Evolutionary conservation across 768 basidiomycete species (phyloP), one percentile per base, ranked within the genome.

Genomic region (Russula dissimulans): DNA sequence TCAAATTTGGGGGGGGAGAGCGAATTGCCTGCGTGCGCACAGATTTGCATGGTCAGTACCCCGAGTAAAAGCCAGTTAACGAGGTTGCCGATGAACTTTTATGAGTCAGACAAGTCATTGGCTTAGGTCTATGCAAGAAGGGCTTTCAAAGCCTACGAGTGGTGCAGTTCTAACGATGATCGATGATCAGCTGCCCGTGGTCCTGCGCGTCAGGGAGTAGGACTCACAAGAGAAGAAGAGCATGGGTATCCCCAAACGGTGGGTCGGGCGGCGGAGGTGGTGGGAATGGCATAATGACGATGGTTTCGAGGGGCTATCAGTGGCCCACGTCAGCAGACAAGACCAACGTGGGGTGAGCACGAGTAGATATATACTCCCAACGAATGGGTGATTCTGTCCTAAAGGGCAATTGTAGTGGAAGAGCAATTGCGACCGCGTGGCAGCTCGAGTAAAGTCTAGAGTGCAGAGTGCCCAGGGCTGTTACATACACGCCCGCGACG

Each of bases 11-110:
- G 29, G 38, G 38, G 12, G 18, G 18, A 32, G 41, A 18, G 22
- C 6, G 29, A 3, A 17, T 51, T 17, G 18, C 3, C 14, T 14
- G 51, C n/a, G 45, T 36, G 15, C 58, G 38, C 18, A 59, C 58
- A 59, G 15, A 54, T 17, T 18, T 59, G 58, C 58, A 59, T 42
- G 3, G 52, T 59, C 7, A 59, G 34, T 6, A 41, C 7, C n/a
- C 58, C 58, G 12, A 59, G 31, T 47, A 59, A 54, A 12, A 47
- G 6, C 51, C 52, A 59, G 36, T 31, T 18, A n/a, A 41, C 0
- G 26, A 59, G 31, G 45, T 41, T 47, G 38, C 58, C 58, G n/a
- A 59, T 22, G 12, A 59, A 26, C 58, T 59, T 39, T 4, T 31
- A 15, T 45, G 29, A 8, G 31, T 22, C 14, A 52, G 22, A 31